A percentile compares a stretch with the other conserved stretches of the same genome.
phyloP scores from a whole-genome alignment of 345 rosid species.

The Linum tenue region DNA sequence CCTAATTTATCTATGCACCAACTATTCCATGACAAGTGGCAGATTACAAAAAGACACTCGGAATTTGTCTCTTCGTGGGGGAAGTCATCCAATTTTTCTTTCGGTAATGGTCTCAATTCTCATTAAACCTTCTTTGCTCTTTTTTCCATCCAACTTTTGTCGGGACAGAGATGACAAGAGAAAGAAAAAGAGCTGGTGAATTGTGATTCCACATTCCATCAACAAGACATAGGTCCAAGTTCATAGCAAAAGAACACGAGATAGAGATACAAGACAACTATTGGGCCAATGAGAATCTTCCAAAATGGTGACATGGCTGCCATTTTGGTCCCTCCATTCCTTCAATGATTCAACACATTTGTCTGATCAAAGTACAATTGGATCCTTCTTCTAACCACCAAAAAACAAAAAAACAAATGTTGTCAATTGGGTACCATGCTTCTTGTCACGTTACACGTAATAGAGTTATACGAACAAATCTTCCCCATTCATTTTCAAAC shows the following conservation, averaged over 20 bases:
- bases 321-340: background rate
- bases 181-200: background rate
- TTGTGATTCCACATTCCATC: background rate
- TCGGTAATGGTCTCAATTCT: conserved; percentile 4
- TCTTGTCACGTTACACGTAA: background rate
- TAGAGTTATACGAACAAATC: background rate
- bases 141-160: conserved; percentile 4
- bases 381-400: background rate
- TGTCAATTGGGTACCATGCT: too few relatives aligned
- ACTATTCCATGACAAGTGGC: too few relatives aligned
- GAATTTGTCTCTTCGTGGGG: too few relatives aligned
- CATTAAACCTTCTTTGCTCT: background rate
- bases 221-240: background rate
- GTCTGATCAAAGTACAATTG: background rate
- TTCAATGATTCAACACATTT: background rate
- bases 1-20: too few relatives aligned
- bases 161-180: background rate
- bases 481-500: background rate
- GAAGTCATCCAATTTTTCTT: too few relatives aligned
- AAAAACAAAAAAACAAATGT: too few relatives aligned
- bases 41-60: too few relatives aligned
- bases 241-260: background rate
- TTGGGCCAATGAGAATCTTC: background rate
- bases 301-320: background rate
- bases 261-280: background rate